These are phyloP conservation scores for Melanogaster broomeanus DNA, from an alignment of 768 basidiomycete species.

Conservation along the genomic window DNA sequence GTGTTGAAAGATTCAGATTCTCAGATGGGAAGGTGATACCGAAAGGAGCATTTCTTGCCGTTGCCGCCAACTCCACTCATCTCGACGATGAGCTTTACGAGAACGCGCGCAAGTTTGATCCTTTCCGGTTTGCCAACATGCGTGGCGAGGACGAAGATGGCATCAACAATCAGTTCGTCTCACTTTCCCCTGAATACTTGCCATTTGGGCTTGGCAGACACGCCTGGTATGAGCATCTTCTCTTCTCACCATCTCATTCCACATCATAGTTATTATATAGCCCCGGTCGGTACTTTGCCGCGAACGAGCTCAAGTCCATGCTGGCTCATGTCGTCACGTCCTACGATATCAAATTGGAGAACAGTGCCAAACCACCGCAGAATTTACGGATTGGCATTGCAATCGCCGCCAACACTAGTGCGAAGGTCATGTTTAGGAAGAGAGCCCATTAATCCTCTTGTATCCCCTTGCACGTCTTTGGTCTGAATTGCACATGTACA, in stretches of 20 bases:
- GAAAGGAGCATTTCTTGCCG: slow-evolving; percentile 25
- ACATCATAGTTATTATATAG: neutral
- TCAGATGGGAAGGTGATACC: slow-evolving; percentile 39
- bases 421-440: slow-evolving; percentile 2
- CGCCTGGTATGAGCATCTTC: slow-evolving; percentile 21
- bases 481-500: no score
- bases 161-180: slow-evolving; percentile 35
- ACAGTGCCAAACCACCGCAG: neutral
- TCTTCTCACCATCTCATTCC: neutral
- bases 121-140: slow-evolving; percentile 46
- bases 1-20: slow-evolving; percentile 32
- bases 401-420: neutral
- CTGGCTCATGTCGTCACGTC: slow-evolving; percentile 39
- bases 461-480: no score
- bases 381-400: neutral
- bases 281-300: slow-evolving; percentile 40
- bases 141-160: slow-evolving; percentile 34
- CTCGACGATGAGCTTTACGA: slow-evolving; percentile 23
- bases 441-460: no score
- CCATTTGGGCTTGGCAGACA: slow-evolving; percentile 35
- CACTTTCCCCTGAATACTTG: slow-evolving; percentile 32
- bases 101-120: slow-evolving; percentile 40
- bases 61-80: slow-evolving; percentile 21
- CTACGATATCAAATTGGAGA: slow-evolving; percentile 2
- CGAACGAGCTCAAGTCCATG: slow-evolving; percentile 45